These are phyloP conservation scores for Paraurostyla sp. DNA, from an alignment of 73 alveolate genomes.

Conservation along the genomic window DNA sequence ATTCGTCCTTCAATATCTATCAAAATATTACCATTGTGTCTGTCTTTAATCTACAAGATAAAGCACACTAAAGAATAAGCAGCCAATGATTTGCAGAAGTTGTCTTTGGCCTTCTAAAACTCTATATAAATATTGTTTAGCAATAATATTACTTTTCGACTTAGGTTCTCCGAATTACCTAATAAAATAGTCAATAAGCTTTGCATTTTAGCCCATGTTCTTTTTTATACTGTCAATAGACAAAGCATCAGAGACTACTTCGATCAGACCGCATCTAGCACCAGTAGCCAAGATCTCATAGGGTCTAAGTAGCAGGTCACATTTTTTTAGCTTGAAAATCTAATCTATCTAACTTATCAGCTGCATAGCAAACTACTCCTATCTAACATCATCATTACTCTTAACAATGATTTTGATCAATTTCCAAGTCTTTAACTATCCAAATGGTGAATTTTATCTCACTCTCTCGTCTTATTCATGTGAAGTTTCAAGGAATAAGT, in stretches of 20 bases:
- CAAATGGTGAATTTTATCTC: constrained; percentile 60
- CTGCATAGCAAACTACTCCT: constrained; percentile 84
- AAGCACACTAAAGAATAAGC: constrained; percentile 91
- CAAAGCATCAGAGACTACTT: constrained; percentile 88
- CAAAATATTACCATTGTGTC: constrained; percentile 95
- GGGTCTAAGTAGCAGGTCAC: constrained; percentile 77
- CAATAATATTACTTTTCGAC: constrained; percentile 3
- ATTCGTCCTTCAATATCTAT: constrained; percentile 91
- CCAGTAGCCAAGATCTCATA: constrained; percentile 92
- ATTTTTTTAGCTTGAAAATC: constrained; percentile 69
- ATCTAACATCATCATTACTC: constrained; percentile 80
- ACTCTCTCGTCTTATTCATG: constrained; percentile 68
- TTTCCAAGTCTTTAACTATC: constrained; percentile 67
- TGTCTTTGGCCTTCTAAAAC: constrained; percentile 70
- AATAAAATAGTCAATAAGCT: constrained; percentile 30
- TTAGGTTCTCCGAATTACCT: constrained; percentile 32
- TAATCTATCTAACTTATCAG: constrained; percentile 71
- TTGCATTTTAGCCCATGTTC: constrained; percentile 57
- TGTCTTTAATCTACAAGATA: constrained; percentile 87
- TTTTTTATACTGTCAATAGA: constrained; percentile 88
- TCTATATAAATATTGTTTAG: background rate
- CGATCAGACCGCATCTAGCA: constrained; percentile 89
- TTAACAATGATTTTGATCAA: constrained; percentile 67
- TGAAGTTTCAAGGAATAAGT: constrained; percentile 9
- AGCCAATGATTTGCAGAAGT: constrained; percentile 91